These are phyloP conservation scores for Pythium folliculosum DNA, from an alignment of 352 stramenopile genomes.

Conservation along the genomic window DNA sequence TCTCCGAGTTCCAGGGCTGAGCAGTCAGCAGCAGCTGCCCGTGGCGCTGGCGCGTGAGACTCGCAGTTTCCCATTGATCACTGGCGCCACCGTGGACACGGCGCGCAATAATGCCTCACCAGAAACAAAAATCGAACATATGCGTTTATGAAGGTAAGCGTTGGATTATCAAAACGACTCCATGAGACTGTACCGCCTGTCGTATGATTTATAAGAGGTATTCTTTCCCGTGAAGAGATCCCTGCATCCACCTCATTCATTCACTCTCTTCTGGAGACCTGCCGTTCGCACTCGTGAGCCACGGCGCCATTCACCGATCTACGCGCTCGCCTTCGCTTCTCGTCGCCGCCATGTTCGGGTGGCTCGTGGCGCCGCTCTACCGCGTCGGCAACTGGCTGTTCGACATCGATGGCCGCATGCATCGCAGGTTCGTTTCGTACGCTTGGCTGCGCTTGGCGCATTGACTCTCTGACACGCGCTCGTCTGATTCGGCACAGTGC, in stretches of 20 bases:
- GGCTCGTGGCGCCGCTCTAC: not conserved
- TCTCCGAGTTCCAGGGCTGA: constrained; percentile 26
- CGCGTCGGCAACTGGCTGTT: constrained; percentile 1
- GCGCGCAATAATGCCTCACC: not conserved
- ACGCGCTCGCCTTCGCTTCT: not conserved
- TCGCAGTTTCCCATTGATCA: not conserved
- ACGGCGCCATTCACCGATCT: not conserved
- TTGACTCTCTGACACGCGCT: no score
- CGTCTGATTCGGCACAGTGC: no score
- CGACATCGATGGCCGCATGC: constrained; percentile 5
- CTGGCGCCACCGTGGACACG: not conserved
- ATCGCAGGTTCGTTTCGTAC: not conserved
- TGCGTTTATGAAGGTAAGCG: not conserved
- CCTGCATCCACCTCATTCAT: not conserved
- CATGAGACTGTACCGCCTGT: not conserved
- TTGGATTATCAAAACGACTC: not conserved
- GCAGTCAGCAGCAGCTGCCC: not conserved
- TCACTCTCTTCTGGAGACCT: not conserved
- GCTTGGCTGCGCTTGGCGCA: not conserved
- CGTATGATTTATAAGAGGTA: not conserved
- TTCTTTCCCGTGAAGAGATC: not conserved
- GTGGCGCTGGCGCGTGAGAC: no score
- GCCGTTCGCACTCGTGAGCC: not conserved
- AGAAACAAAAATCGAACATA: constrained; percentile 1
- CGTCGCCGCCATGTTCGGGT: constrained; percentile 1